Base-by-base conservation (phyloP, 1,284 basidiomycete genomes). In the Ustilago hordei region DNA sequence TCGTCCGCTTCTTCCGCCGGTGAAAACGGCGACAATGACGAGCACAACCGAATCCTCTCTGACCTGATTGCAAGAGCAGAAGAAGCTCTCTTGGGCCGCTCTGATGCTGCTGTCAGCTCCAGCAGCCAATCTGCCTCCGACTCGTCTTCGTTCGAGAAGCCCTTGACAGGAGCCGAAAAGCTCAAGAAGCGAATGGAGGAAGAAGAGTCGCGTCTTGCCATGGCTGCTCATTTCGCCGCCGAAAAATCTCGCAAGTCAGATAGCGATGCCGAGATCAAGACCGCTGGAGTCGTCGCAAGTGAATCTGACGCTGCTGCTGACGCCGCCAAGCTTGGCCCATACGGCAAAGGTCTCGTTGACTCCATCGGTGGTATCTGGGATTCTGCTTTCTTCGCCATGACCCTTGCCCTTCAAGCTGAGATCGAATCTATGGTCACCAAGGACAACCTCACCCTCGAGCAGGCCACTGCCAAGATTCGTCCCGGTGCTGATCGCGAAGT, bases 361-460 rank as follows among this genome's bases (percentile, higher is more conserved):
- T 81, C 84, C 5, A 81, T 88, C 13, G 87, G 87, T n/a, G 87
- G 87, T 0, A 79, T 88, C 35, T 78, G 83, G 54, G 87, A 88
- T 55, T 84, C 86, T 2, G 85, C 86, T 1, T 68, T 82, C 45
- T 81, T 85, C 45, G 87, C 87, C 11, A 75, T 78, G 63, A 68
- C 69, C 3, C 58, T 80, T 1, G 69, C 64, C 3, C 57, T 84
- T 0, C 64, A 75, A 56, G 54, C 61, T 12, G 82, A 82, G 62
- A 58, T 80, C 53, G 69, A 77, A 31, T 36, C 60, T 9, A 59
- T 80, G 47, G 53, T 73, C 11, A 63, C 64, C 41, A 64, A 69
- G 32, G 64, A 77, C 28, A 66, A 68, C 50, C 64, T 82, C 36
- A 78, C 78, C 11, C 56, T 75, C n/a, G 78, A 83, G 39, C 71